Percentiles rank a stretch among this genome's conserved stretches.
Conservation (phyloP, 1,284 basidiomycete genomes). For the Pyrrhoderma noxium region DNA sequence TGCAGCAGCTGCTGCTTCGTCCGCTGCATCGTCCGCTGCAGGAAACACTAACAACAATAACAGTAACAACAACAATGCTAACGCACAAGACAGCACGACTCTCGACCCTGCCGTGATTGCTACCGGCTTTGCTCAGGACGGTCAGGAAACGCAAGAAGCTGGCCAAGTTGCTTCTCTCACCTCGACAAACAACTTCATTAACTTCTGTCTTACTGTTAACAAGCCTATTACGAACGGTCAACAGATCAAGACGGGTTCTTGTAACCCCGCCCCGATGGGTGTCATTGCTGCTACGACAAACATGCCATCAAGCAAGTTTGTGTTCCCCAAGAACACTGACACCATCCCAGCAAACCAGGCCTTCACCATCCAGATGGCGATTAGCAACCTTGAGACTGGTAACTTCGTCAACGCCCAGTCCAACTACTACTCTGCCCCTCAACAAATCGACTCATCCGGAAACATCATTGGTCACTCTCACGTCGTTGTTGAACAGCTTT, state of each 20-base stretch:
- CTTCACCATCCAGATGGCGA: slow-evolving; percentile 53
- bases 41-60: slow-evolving; percentile 22
- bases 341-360: slow-evolving; percentile 42
- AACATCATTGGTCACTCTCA: slow-evolving; percentile 56
- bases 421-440: slow-evolving; percentile 63
- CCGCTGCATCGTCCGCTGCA: slow-evolving; percentile 11
- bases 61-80: slow-evolving; percentile 3
- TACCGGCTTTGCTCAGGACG: slow-evolving; percentile 43
- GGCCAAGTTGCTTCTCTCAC: slow-evolving; percentile 55
- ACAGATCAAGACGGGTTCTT: slow-evolving; percentile 53
- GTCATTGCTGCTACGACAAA: slow-evolving; percentile 46
- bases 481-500: slow-evolving; percentile 51
- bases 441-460: slow-evolving; percentile 48
- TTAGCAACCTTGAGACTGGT: slow-evolving; percentile 51
- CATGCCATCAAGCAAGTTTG: slow-evolving; percentile 56
- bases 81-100: slow-evolving; percentile 28
- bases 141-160: slow-evolving; percentile 35
- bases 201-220: slow-evolving; percentile 50
- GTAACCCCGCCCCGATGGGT: slow-evolving; percentile 59
- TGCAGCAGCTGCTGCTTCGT: slow-evolving; percentile 16
- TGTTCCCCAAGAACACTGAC: slow-evolving; percentile 45
- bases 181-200: slow-evolving; percentile 67
- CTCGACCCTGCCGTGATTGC: slow-evolving; percentile 49
- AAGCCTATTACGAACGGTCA: slow-evolving; percentile 53
- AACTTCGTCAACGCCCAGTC: slow-evolving; percentile 53